Percentiles rank a stretch among this genome's conserved stretches.
Evolutionary conservation across 345 rosid genomes (phyloP).

Genomic region (Boechera stricta): DNA sequence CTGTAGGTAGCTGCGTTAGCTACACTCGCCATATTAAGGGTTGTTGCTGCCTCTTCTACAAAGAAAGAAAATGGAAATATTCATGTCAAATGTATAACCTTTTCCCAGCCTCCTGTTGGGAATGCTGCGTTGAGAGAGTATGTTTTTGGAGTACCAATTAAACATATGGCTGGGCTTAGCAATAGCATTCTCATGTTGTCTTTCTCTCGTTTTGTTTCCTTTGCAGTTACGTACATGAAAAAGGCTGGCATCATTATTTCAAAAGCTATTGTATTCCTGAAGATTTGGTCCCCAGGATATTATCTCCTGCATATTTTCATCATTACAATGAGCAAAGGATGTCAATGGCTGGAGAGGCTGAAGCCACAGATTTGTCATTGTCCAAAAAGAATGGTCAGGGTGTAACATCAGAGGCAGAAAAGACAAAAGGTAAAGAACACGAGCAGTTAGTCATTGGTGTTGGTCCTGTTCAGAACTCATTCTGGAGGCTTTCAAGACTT

Average conservation of each 20-base stretch:
- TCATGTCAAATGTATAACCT: conserved; percentile 90
- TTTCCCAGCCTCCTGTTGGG: conserved; percentile 96
- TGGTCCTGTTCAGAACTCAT: conserved; percentile 92
- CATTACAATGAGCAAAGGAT: conserved; percentile 78
- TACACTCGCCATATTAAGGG: conserved; percentile 96
- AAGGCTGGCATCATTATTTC: conserved; percentile 95
- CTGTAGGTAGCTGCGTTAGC: conserved; percentile 92
- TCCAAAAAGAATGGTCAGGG: conserved; percentile 48
- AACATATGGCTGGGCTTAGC: conserved; percentile 24
- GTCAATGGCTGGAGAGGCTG: conserved; percentile 53
- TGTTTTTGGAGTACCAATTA: conserved; percentile 19
- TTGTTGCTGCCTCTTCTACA: conserved; percentile 68
- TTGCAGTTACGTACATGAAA: conserved; percentile 80
- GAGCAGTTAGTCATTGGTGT: conserved; percentile 90
- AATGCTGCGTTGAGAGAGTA: conserved; percentile 98
- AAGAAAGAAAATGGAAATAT: conserved; percentile 69
- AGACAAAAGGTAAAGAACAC: conserved; percentile 54
- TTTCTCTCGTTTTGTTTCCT: conserved; percentile 6
- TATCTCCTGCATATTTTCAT: conserved; percentile 98
- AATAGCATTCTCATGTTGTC: conserved; percentile 4
- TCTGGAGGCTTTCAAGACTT: conserved; percentile 93
- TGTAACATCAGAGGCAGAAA: conserved; percentile 56
- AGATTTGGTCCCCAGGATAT: conserved; percentile 90
- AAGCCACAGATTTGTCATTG: conserved; percentile 45
- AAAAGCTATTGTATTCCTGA: conserved; percentile 97